These are phyloP conservation scores for Silene latifolia DNA, from an alignment of 148 eudicot genomes.

Conservation along the genomic window DNA sequence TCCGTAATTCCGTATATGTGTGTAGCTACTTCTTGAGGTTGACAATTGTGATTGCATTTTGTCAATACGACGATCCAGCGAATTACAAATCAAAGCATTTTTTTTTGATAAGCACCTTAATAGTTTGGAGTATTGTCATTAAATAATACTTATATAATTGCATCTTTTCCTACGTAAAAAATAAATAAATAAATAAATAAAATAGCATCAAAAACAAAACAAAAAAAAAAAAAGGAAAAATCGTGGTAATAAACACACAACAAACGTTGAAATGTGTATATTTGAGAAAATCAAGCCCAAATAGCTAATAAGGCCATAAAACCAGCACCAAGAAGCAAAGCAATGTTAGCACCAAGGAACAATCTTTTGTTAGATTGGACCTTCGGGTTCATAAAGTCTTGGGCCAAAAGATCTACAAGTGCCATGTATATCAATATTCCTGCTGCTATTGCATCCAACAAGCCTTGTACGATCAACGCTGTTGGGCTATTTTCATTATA, in stretches of 20 bases:
- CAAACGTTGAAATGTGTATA: background rate
- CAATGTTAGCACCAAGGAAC: constrained; percentile 25
- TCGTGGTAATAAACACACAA: background rate
- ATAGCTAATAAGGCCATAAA: constrained; percentile 41
- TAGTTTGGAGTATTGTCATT: no score
- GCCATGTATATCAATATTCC: constrained; percentile 53
- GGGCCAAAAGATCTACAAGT: constrained; percentile 40
- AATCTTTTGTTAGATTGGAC: constrained; percentile 31
- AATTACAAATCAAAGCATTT: no score
- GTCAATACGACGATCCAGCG: no score
- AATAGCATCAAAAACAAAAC: background rate
- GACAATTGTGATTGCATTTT: no score
- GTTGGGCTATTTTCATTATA: constrained; percentile 38
- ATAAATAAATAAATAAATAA: no score
- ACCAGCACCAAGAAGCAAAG: constrained; percentile 34
- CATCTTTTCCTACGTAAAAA: no score
- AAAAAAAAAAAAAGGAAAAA: background rate
- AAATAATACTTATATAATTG: no score
- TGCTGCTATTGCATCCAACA: constrained; percentile 35
- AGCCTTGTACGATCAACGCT: constrained; percentile 38
- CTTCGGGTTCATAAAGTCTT: constrained; percentile 40
- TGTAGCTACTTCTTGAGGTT: no score
- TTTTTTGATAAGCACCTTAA: no score
- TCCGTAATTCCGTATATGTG: no score
- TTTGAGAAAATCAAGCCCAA: constrained; percentile 28